A percentile compares a stretch with the other conserved stretches of the same genome.
These are phyloP conservation scores for Leishmania lainsoni DNA, from an alignment of 208 protist species.

Conservation along the genomic window DNA sequence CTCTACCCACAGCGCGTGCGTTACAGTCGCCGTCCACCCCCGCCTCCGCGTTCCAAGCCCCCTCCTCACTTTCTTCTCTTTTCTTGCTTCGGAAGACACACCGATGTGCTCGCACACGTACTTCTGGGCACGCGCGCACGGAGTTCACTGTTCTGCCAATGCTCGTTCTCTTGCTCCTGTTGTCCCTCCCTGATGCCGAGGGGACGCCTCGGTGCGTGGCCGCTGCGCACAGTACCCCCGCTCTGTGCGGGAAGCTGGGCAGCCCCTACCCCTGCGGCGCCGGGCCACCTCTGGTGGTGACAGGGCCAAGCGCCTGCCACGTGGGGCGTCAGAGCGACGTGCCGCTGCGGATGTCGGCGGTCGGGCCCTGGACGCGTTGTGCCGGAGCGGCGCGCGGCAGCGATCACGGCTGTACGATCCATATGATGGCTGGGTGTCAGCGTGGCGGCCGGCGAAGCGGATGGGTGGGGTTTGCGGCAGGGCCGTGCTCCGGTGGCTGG, in stretches of 20 bases:
- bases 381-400: background rate
- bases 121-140: conserved; percentile 4
- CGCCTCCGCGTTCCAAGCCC: background rate
- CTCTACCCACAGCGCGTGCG: background rate
- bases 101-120: background rate
- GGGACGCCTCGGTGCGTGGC: too few relatives aligned
- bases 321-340: background rate
- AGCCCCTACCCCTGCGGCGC: background rate
- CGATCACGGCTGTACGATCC: background rate
- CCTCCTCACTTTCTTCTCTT: background rate
- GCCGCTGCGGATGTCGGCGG: background rate
- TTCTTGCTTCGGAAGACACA: background rate
- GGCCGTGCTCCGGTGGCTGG: background rate
- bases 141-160: background rate
- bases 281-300: background rate
- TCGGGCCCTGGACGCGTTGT: background rate
- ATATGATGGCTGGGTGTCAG: background rate
- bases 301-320: background rate
- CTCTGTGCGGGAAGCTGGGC: background rate
- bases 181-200: background rate
- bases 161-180: background rate
- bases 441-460: background rate
- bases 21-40: background rate
- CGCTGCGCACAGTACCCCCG: background rate
- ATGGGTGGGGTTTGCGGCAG: background rate